phyloP scores from a whole-genome alignment of 345 rosid species.

The Carallia pectinifolia region DNA sequence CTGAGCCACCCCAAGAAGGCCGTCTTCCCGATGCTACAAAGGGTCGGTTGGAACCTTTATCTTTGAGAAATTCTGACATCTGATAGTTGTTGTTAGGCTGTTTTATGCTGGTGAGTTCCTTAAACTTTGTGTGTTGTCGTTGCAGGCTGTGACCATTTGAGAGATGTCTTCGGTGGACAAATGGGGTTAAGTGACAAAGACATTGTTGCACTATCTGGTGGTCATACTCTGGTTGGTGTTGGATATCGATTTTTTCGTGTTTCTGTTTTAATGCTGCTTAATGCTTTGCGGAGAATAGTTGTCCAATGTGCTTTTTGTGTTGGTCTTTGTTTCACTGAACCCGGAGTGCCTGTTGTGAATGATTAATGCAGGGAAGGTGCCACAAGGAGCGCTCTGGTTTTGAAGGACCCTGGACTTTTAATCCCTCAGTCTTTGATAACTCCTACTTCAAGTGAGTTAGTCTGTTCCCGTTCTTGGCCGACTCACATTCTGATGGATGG shows the following conservation, averaged over 20 bases:
- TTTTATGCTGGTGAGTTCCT: background rate
- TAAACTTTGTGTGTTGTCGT: background rate
- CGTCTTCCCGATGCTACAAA: conserved; percentile 93
- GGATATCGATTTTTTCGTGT: no score
- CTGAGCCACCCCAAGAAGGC: conserved; percentile 88
- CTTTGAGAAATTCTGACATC: background rate
- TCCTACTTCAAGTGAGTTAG: conserved; percentile 73
- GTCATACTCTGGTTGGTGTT: conserved; percentile 85
- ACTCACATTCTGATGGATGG: background rate
- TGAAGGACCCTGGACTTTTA: conserved; percentile 89
- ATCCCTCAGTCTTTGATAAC: conserved; percentile 90
- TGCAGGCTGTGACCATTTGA: conserved; percentile 79
- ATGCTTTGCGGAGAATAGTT: no score
- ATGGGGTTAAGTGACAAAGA: conserved; percentile 94
- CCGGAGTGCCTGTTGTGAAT: background rate
- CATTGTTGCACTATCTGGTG: conserved; percentile 92
- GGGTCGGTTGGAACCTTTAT: conserved; percentile 40
- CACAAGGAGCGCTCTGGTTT: conserved; percentile 98
- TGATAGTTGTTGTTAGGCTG: background rate
- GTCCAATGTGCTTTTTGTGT: background rate
- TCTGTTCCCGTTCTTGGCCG: background rate
- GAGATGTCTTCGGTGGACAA: conserved; percentile 54
- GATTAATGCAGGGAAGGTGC: conserved; percentile 64
- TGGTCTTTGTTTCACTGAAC: background rate
- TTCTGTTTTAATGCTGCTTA: no score